phyloP scores from a whole-genome alignment of 176 grass and related monocot genomes.

The Oryza officinalis region DNA sequence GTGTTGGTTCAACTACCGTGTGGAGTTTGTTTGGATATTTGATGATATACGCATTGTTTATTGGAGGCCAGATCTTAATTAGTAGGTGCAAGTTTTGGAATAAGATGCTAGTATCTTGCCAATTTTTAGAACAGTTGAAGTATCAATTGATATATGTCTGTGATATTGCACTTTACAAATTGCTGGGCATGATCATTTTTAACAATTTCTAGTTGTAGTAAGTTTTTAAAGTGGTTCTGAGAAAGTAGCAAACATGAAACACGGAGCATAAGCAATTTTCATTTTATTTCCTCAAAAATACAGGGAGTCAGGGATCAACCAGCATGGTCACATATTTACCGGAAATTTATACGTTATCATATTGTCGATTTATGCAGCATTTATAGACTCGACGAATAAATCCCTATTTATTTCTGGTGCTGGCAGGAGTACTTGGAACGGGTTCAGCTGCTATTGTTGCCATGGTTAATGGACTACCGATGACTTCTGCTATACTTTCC shows the following conservation, averaged over 20 bases:
- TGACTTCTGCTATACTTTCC: slow-evolving; percentile 65
- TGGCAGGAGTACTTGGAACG: slow-evolving; percentile 64
- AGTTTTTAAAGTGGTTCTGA: not conserved
- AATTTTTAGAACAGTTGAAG: not conserved
- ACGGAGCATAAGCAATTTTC: not conserved
- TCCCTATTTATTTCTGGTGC: slow-evolving; percentile 12
- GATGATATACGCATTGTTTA: slow-evolving; percentile 5
- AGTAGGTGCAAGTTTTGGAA: not conserved
- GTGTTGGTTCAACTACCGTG: slow-evolving; percentile 7
- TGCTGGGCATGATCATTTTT: not conserved
- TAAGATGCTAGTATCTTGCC: not conserved
- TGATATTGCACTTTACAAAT: not conserved
- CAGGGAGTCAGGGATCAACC: not conserved
- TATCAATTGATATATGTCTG: not conserved
- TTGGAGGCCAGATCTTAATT: slow-evolving; percentile 1
- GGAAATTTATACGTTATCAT: not conserved
- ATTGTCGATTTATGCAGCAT: slow-evolving; percentile 1
- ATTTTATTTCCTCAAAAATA: not conserved
- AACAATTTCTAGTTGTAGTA: not conserved
- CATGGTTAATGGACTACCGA: slow-evolving; percentile 39
- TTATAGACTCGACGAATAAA: slow-evolving; percentile 9
- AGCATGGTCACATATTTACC: not conserved
- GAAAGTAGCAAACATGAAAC: not conserved
- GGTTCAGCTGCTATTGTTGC: slow-evolving; percentile 48
- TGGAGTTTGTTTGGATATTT: slow-evolving; percentile 21